These are phyloP conservation scores for Aurantiochytrium sp. DNA, from an alignment of 108 stramenopile genomes.

Conservation along the genomic window DNA sequence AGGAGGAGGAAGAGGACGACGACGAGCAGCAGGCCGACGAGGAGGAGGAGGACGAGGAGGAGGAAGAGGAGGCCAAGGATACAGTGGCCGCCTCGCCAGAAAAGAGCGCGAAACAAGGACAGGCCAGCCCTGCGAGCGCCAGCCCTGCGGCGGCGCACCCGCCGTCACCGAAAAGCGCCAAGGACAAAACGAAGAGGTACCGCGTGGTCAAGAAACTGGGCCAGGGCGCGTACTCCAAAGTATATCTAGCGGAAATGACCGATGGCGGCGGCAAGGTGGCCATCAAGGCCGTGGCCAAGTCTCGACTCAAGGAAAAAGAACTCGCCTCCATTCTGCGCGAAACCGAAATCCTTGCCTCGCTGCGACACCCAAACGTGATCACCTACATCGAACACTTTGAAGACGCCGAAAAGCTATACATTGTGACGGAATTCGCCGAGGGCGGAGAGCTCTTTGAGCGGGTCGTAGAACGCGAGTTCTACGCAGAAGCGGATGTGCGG, in stretches of 20 bases:
- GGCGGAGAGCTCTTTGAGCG: not conserved
- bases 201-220: not conserved
- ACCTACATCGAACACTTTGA: constrained; percentile 13
- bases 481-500: not conserved
- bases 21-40: not conserved
- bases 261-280: not conserved
- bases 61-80: not conserved
- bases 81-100: too few relatives aligned
- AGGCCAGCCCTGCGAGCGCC: not conserved
- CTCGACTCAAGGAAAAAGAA: not conserved
- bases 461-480: not conserved
- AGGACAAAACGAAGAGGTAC: not conserved
- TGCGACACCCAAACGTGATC: constrained; percentile 11
- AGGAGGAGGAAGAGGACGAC: not conserved
- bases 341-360: constrained; percentile 2
- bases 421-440: not conserved
- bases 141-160: not conserved
- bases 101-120: too few relatives aligned
- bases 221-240: not conserved
- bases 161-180: not conserved
- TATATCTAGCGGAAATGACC: not conserved
- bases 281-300: not conserved
- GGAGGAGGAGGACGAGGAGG: not conserved
- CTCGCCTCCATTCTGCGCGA: not conserved
- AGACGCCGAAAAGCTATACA: not conserved